Evolutionary conservation across 139 green algal genomes (phyloP).

Genomic region (Asterochloris erici): DNA sequence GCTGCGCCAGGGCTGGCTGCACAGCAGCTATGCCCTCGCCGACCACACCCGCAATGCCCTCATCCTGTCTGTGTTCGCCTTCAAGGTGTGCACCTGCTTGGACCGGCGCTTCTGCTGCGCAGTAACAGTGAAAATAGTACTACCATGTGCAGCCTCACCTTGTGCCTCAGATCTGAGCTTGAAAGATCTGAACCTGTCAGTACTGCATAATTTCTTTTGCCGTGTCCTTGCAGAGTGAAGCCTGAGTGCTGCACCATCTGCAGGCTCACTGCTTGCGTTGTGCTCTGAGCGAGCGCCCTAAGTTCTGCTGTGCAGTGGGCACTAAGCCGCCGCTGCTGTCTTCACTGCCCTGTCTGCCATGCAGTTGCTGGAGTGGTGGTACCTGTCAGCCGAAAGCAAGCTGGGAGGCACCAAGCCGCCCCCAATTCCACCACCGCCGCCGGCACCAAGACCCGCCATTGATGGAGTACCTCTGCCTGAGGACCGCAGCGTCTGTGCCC

Average conservation of each 20-base stretch:
- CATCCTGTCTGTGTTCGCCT: slow-evolving; percentile 83
- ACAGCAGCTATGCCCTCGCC: slow-evolving; percentile 24
- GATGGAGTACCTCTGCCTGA: slow-evolving; percentile 62
- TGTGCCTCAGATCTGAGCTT: neutral
- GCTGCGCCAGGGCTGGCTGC: slow-evolving; percentile 33
- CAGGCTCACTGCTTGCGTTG: too few species aligned
- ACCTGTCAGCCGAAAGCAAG: slow-evolving; percentile 72
- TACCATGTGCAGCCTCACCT: neutral
- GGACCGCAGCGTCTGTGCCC: slow-evolving; percentile 64
- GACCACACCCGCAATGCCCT: slow-evolving; percentile 67
- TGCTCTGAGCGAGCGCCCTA: too few species aligned
- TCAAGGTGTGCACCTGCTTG: slow-evolving; percentile 65
- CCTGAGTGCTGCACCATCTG: too few species aligned
- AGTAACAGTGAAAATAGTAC: neutral
- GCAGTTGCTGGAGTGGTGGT: slow-evolving; percentile 92
- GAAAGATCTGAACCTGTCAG: neutral
- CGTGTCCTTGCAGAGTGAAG: too few species aligned
- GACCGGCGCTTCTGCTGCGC: neutral
- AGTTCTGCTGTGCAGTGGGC: too few species aligned
- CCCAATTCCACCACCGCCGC: slow-evolving; percentile 57
- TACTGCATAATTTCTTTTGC: neutral
- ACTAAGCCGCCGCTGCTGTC: too few species aligned
- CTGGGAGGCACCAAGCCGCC: slow-evolving; percentile 47
- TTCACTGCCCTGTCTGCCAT: neutral
- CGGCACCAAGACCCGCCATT: slow-evolving; percentile 24